phyloP scores from a whole-genome alignment of 768 basidiomycete species.

The Dacryopinax spathularia region DNA sequence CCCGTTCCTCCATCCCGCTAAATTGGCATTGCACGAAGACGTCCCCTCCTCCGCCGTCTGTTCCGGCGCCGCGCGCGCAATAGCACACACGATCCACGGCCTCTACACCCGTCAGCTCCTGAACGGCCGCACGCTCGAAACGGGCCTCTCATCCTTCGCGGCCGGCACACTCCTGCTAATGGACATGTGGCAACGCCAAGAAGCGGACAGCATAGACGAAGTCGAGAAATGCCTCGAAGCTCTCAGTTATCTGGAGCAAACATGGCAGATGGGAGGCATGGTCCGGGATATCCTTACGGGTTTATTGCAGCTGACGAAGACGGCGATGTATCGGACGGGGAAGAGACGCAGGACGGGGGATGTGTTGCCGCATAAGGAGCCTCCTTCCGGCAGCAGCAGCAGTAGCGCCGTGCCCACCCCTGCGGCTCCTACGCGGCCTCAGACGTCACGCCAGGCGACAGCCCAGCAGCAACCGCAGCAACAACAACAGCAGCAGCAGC shows the following conservation, averaged over 20 bases:
- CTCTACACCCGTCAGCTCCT: background rate
- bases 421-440: background rate
- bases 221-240: background rate
- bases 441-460: background rate
- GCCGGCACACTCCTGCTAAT: background rate
- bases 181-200: conserved; percentile 2
- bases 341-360: background rate
- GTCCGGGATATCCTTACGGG: background rate
- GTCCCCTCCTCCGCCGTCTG: background rate
- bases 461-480: background rate
- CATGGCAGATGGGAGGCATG: conserved; percentile 1
- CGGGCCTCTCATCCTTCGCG: background rate
- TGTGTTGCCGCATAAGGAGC: background rate
- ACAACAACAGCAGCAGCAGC: background rate
- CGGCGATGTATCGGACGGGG: background rate
- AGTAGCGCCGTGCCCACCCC: background rate
- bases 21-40: background rate
- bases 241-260: background rate
- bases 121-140: background rate
- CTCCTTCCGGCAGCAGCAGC: too few relatives aligned
- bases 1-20: background rate
- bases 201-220: background rate
- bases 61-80: background rate
- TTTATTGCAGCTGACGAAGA: background rate
- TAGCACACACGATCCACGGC: background rate